These are phyloP conservation scores for Dipsacomyces acuminosporus DNA, from an alignment of 371 early-diverging fungal genomes.

Conservation along the genomic window DNA sequence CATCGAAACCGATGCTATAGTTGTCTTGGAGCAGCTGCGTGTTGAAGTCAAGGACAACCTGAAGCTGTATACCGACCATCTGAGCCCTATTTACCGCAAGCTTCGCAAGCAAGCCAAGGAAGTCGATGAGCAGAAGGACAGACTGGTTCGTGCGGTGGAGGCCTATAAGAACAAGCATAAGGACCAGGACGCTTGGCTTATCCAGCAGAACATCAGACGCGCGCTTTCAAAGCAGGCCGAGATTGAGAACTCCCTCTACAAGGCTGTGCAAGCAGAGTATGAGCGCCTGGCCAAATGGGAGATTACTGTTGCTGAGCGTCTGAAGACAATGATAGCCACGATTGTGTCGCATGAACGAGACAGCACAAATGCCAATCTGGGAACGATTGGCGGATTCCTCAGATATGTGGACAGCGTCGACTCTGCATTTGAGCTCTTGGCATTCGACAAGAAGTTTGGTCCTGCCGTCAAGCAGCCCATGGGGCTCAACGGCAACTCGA, in stretches of 20 bases:
- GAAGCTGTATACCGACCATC: conserved; percentile 31
- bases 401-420: conserved; percentile 22
- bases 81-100: conserved; percentile 27
- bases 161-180: conserved; percentile 24
- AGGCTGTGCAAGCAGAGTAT: conserved; percentile 36
- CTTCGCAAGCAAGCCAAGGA: conserved; percentile 38
- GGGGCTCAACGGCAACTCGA: conserved; percentile 24
- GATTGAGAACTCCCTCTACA: conserved; percentile 31
- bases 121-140: conserved; percentile 30
- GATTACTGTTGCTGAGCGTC: conserved; percentile 15
- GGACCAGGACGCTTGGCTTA: conserved; percentile 30
- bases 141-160: conserved; percentile 28
- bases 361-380: conserved; percentile 11
- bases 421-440: conserved; percentile 11
- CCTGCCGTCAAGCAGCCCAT: conserved; percentile 19
- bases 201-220: conserved; percentile 34
- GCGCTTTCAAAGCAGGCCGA: conserved; percentile 34
- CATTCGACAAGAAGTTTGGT: conserved; percentile 25
- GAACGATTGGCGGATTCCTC: conserved; percentile 6
- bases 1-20: conserved; percentile 21
- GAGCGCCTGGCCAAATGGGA: conserved; percentile 30
- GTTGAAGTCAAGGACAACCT: conserved; percentile 31
- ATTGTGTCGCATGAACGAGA: conserved; percentile 14
- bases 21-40: conserved; percentile 20
- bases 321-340: conserved; percentile 20